A percentile compares a stretch with the other conserved stretches of the same genome.
Evolutionary conservation across 1,284 basidiomycete species (phyloP).

Genomic region (Fomitopsis palustris): DNA sequence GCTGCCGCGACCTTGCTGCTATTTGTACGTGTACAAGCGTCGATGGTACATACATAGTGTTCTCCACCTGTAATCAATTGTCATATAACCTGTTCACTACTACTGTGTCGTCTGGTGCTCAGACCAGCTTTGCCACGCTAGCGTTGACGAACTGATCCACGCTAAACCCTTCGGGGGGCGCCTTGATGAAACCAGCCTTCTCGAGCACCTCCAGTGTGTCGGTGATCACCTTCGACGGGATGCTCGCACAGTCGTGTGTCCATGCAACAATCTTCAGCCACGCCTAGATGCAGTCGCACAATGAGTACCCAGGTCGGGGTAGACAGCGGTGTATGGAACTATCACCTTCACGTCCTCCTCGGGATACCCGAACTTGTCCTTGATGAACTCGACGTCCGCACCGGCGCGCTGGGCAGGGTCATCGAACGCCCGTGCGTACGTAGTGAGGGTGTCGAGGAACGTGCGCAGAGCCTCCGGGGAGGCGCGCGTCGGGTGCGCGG

Average conservation of each 20-base stretch:
- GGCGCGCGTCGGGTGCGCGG: conserved; percentile 71
- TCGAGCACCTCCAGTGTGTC: conserved; percentile 74
- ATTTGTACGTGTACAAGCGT: not conserved
- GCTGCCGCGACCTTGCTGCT: not conserved
- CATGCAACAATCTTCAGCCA: conserved; percentile 84
- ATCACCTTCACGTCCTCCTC: conserved; percentile 72
- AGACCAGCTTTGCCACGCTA: conserved; percentile 43
- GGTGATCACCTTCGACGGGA: conserved; percentile 59
- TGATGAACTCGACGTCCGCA: conserved; percentile 73
- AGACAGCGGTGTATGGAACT: conserved; percentile 9
- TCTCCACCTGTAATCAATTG: not conserved
- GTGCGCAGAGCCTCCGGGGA: conserved; percentile 44
- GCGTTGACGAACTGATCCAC: conserved; percentile 61
- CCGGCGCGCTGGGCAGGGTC: conserved; percentile 56
- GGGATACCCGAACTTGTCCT: conserved; percentile 76
- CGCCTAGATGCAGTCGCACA: conserved; percentile 39
- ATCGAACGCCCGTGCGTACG: conserved; percentile 68
- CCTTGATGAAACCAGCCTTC: conserved; percentile 71
- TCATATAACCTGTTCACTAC: not conserved
- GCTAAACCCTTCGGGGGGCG: conserved; percentile 55
- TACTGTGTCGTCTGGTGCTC: not conserved
- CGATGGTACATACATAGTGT: not conserved
- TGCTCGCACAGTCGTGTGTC: conserved; percentile 59
- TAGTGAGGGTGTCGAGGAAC: conserved; percentile 67
- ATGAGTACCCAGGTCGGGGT: not conserved